Conservation (phyloP, 164 flowering plant species). For the Tinospora cordifolia region DNA sequence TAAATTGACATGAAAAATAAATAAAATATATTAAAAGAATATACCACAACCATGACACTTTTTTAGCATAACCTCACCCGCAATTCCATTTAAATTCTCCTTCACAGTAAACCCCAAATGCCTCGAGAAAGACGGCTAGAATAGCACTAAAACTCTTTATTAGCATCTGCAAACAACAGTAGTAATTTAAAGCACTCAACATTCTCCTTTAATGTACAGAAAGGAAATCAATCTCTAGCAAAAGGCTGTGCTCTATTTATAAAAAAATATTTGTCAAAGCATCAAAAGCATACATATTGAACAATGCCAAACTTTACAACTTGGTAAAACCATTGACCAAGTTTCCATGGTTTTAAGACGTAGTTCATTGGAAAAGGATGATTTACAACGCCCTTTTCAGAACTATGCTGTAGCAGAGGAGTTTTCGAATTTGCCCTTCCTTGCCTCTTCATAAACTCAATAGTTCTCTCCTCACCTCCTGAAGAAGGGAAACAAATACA, state of each 20-base stretch:
- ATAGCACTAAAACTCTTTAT: constrained; percentile 67
- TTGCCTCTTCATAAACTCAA: constrained; percentile 77
- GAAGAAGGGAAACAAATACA: not conserved
- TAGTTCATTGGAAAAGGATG: constrained; percentile 90
- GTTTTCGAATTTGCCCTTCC: constrained; percentile 52
- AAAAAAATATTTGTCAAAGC: not conserved
- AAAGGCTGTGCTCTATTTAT: too few relatives aligned
- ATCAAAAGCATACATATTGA: constrained; percentile 75
- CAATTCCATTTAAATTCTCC: constrained; percentile 84
- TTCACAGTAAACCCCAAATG: constrained; percentile 85
- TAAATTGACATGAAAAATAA: not conserved
- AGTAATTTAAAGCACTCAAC: not conserved
- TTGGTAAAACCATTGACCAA: constrained; percentile 86
- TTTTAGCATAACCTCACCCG: constrained; percentile 55
- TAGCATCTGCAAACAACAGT: constrained; percentile 60
- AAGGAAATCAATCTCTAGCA: not conserved
- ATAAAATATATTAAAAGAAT: not conserved
- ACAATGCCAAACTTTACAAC: constrained; percentile 86
- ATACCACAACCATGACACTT: not conserved
- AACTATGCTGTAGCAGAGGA: constrained; percentile 53
- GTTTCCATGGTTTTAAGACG: constrained; percentile 78
- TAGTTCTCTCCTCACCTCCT: constrained; percentile 90
- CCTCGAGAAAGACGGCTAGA: constrained; percentile 78
- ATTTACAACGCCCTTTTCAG: constrained; percentile 61
- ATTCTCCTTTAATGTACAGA: not conserved